Evolutionary conservation across 441 rosid species (phyloP).

Genomic region (Erysimum cheiri): DNA sequence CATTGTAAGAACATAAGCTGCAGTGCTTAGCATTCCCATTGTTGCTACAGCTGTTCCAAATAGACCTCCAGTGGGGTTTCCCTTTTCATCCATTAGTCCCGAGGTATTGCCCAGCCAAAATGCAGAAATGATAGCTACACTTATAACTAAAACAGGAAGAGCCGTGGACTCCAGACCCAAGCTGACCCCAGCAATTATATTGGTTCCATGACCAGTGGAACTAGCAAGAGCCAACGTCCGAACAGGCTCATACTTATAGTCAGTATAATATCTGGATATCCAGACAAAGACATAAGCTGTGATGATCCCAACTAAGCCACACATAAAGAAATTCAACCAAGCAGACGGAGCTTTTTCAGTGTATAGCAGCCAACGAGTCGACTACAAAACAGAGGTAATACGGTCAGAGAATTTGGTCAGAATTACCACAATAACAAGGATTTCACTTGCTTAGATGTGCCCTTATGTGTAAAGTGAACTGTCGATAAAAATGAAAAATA

Average conservation of each 20-base stretch:
- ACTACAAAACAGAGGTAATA: conserved; percentile 56
- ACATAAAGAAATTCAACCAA: conserved; percentile 89
- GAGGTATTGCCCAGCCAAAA: conserved; percentile 93
- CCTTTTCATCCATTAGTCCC: conserved; percentile 87
- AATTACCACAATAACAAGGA: conserved; percentile 38
- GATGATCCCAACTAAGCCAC: conserved; percentile 98
- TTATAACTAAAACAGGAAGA: conserved; percentile 91
- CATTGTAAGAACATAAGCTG: conserved; percentile 98
- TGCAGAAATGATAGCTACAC: conserved; percentile 78
- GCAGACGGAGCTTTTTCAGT: conserved; percentile 96
- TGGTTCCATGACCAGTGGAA: conserved; percentile 96
- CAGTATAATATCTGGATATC: conserved; percentile 95
- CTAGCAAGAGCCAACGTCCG: conserved; percentile 93
- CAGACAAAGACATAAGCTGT: conserved; percentile 93
- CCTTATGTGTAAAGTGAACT: background rate
- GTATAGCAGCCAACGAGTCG: conserved; percentile 95
- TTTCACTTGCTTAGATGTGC: conserved; percentile 1
- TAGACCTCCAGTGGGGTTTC: conserved; percentile 84
- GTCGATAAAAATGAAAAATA: background rate
- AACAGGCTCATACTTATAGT: conserved; percentile 97
- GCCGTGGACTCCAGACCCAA: conserved; percentile 98
- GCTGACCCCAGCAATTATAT: conserved; percentile 96
- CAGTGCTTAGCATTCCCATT: conserved; percentile 99
- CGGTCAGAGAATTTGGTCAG: conserved; percentile 13
- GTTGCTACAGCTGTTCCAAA: conserved; percentile 99